A percentile compares a stretch with the other conserved stretches of the same genome.
Conservation (phyloP, 306 rosid genomes). For the Castanea crenata region DNA sequence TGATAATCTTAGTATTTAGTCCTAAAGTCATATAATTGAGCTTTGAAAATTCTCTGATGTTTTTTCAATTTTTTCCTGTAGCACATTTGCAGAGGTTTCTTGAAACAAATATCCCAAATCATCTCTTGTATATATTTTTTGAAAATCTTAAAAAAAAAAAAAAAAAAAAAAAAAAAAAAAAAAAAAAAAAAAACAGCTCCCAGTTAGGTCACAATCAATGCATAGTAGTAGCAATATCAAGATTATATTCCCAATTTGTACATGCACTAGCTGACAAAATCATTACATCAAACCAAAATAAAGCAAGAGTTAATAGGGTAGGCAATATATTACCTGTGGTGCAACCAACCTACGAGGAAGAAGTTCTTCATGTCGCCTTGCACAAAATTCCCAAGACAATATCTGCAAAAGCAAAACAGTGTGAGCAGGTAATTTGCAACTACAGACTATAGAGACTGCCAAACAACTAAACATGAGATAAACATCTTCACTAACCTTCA, state of each 20-base stretch:
- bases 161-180: not conserved
- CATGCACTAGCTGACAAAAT: not conserved
- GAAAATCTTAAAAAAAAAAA: not conserved
- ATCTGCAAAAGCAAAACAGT: conserved; percentile 44
- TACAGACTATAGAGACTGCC: conserved; percentile 4
- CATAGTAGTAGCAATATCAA: not conserved
- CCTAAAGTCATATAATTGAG: not conserved
- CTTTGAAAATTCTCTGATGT: not conserved
- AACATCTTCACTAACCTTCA: conserved; percentile 54
- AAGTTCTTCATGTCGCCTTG: conserved; percentile 94
- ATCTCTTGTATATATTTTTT: not conserved
- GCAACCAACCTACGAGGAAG: conserved; percentile 92
- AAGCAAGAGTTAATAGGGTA: not conserved
- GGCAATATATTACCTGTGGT: conserved; percentile 71
- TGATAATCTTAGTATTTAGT: not conserved
- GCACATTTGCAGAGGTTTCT: not conserved
- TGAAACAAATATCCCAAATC: not conserved
- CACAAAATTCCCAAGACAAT: conserved; percentile 94
- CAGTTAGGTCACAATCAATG: not conserved
- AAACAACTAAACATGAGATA: not conserved
- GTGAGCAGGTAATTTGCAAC: conserved; percentile 4
- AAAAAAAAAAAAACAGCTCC: not conserved
- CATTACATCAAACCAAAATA: not conserved
- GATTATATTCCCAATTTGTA: not conserved
- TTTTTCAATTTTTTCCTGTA: not conserved